Evolutionary conservation across 2,329 filamentous ascomycete species (phyloP), one percentile per base, ranked within the genome.

Genomic region (Talaromyces sp.): DNA sequence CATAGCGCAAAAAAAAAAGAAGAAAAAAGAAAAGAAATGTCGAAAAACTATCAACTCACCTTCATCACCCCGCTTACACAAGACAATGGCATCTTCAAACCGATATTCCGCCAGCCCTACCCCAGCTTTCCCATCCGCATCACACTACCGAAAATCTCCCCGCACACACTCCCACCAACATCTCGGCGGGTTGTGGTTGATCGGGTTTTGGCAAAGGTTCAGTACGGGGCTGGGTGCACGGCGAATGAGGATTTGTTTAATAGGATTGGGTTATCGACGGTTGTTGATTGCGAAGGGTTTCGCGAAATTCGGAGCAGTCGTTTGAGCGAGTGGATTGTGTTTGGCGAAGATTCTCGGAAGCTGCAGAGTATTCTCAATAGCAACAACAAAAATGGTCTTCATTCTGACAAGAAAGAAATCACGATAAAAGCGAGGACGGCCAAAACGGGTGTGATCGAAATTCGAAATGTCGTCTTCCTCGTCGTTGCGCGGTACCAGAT

Each of bases 81-180:
- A 41, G 58, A 59, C 38, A 55, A 59, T 32, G 58, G 58, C 38
- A 32, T 59, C 35, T 31, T 59, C 14, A 59, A 59, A 27, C 57
- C 49, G 14, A 38, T 32, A 19, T 53, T 55, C 51, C 13, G 58
- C 26, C 35, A 59, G 27, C 27, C 27, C 10, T 55, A 55, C n/a
- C 27, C 58, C 11, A 49, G 38, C 29, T 19, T 59, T 7, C 58
- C 58, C 2, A 59, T 59, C 51, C 58, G 58, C 11, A 50, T 59
- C 52, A 59, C 58, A 4, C 19, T 55, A 1, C 58, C 58, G 4
- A 41, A 53, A 38, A 19, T 31, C 10, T 59, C 58, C 17, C 13
- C 35, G 11, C 17, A 29, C 9, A 59, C 51, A 11, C 54, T 59
- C 19, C 56, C 56, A 13, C 24, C 26, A 14, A 17, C 9, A 19